Base-by-base conservation (phyloP, 306 rosid genomes). In the Acacia confusa region DNA sequence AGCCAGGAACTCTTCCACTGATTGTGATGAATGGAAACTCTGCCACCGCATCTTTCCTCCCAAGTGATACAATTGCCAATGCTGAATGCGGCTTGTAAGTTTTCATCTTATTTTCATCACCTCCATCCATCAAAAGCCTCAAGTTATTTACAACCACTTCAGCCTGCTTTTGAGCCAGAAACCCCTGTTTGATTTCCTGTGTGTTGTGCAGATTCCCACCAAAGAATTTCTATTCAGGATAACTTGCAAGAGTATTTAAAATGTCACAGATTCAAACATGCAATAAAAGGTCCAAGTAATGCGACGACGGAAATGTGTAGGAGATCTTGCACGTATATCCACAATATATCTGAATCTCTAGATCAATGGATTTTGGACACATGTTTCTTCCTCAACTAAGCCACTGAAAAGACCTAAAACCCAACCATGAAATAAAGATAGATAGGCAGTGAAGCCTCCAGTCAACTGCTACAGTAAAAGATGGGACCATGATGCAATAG, bases 171-270 rank as follows among this genome's bases (percentile, higher is more conserved):
- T 85, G 88, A 4, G 97, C 98, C 80, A 87, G 86, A 84, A 85
- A 88, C 74, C 98, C 97, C 86, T 92, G 97, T 75, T 92, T 94
- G 48, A 82, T 74, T 90, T 91, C 97, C 97, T 94, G 52, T 14
- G 4, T 45, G 82, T 83, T 41, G 50, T 50, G 43, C 4, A 28
- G n/a, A 79, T 74, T 84, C 44, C 44, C 77, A 81, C 81, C n/a
- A 25, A 72, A 57, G 15, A 81, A 38, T 36, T 43, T 72, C 76
- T 28, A 24, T 69, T 82, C 50, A 83, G 75, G 57, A 4, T 50
- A 50, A 50, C 57, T 1, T 50, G 57, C 57, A 50, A 50, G 6
- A 50, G 16, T 4, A 50, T 17, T 50, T 4, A 50, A 15, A 50
- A 50, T 17, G 57, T 7, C 57, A 50, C 57, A 1, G 57, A 50